Evolutionary conservation across 805 yeast genomes (phyloP).

Genomic region (Naumovozyma castellii): DNA sequence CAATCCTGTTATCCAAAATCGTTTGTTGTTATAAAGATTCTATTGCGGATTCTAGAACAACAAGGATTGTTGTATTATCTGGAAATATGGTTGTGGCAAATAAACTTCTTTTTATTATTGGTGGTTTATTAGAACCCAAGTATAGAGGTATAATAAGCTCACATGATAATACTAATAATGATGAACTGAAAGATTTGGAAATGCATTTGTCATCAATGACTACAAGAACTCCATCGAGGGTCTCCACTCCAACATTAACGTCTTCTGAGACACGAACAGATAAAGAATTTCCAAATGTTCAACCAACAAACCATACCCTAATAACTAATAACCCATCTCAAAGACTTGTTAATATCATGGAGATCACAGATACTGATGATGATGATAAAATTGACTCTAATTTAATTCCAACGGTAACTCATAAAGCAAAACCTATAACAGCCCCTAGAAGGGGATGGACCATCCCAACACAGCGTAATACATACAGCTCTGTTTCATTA

Average conservation of each 20-base stretch:
- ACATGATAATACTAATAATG: neutral
- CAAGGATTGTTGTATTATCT: constrained; percentile 47
- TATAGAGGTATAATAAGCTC: constrained; percentile 9
- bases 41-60: constrained; percentile 25
- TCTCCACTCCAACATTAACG: neutral
- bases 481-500: constrained; percentile 23
- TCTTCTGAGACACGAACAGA: neutral
- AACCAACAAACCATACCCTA: too few relatives aligned
- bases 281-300: neutral
- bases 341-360: neutral
- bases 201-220: neutral
- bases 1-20: constrained; percentile 22
- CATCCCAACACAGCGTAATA: constrained; percentile 28
- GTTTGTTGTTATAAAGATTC: constrained; percentile 19
- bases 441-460: constrained; percentile 32
- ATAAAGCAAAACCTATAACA: constrained; percentile 3
- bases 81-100: constrained; percentile 54
- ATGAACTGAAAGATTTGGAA: neutral
- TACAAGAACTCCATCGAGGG: neutral
- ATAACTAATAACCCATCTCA: too few relatives aligned
- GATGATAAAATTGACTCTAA: neutral
- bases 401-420: constrained; percentile 10
- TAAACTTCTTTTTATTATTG: constrained; percentile 43
- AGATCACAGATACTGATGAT: neutral
- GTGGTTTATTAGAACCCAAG: constrained; percentile 39